Percentiles rank a stretch among this genome's conserved stretches.
These are phyloP conservation scores for Platanthera guangdongensis DNA, from an alignment of 106 monocot species.

Conservation along the genomic window DNA sequence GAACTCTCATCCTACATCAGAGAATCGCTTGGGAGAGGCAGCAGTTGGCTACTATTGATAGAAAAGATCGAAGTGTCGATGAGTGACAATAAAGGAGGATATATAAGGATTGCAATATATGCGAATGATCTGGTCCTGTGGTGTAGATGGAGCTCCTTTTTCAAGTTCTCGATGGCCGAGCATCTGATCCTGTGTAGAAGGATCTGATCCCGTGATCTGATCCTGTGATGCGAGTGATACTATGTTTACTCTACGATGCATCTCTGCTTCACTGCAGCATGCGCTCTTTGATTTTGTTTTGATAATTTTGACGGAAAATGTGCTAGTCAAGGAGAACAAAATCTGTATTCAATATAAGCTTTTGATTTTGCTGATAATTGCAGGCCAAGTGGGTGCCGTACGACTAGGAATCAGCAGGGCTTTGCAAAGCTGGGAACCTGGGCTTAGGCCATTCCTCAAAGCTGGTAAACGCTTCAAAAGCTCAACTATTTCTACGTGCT, in stretches of 20 bases:
- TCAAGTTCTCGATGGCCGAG: no score
- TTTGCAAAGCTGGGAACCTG: conserved; percentile 91
- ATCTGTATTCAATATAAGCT: background rate
- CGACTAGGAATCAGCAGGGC: conserved; percentile 94
- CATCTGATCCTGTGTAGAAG: no score
- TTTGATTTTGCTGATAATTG: conserved; percentile 10
- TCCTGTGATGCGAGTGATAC: background rate
- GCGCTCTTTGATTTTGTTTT: background rate
- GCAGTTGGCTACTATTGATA: no score
- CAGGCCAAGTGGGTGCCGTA: conserved; percentile 97
- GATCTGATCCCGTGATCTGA: no score
- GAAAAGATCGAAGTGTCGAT: no score
- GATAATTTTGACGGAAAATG: background rate
- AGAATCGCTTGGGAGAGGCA: no score
- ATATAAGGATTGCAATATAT: no score
- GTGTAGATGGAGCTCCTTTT: no score
- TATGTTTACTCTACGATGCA: background rate
- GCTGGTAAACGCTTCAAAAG: conserved; percentile 43
- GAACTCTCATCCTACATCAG: no score
- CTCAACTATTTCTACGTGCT: background rate
- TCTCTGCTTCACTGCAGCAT: background rate
- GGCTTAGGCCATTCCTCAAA: conserved; percentile 69
- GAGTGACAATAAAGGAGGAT: no score
- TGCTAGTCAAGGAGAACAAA: background rate
- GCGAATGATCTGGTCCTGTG: no score